A percentile compares a stretch with the other conserved stretches of the same genome.
Evolutionary conservation across 1,284 basidiomycete species (phyloP).

Genomic region (Rhizoctonia solani): DNA sequence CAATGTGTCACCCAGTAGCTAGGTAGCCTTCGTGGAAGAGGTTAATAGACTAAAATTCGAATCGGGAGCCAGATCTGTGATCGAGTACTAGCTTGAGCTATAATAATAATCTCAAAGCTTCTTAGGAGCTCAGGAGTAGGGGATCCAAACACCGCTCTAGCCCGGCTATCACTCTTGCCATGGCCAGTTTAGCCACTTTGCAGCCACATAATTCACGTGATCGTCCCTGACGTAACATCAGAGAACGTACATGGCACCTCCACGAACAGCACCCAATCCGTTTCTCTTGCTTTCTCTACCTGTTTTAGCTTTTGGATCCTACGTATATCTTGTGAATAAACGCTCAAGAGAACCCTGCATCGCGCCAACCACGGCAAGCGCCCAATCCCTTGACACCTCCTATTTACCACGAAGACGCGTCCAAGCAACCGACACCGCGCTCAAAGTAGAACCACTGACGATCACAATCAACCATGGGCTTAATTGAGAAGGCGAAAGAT

Average conservation of each 20-base stretch:
- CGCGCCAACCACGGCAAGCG: constrained; percentile 61
- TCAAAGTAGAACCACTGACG: background rate
- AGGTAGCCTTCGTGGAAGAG: too few relatives aligned
- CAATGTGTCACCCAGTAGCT: too few relatives aligned
- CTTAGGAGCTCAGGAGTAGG: too few relatives aligned
- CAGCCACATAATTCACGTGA: constrained; percentile 28
- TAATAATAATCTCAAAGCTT: too few relatives aligned
- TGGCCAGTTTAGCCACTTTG: background rate
- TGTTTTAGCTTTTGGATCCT: constrained; percentile 59
- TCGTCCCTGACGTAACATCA: constrained; percentile 12
- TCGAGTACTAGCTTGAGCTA: too few relatives aligned
- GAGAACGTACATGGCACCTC: constrained; percentile 45
- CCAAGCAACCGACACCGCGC: background rate
- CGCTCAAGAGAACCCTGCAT: constrained; percentile 64
- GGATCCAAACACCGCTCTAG: too few relatives aligned
- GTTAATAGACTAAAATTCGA: too few relatives aligned
- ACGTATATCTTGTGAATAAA: constrained; percentile 58
- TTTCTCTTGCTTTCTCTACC: constrained; percentile 61
- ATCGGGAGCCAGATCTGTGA: too few relatives aligned
- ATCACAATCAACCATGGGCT: constrained; percentile 48
- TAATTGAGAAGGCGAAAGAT: constrained; percentile 58
- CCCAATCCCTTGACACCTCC: constrained; percentile 70
- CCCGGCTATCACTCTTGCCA: background rate
- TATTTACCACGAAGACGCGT: constrained; percentile 48
- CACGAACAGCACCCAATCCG: constrained; percentile 66